Base-by-base conservation (phyloP, 2,329 filamentous ascomycete species). In the Alternaria sp. region DNA sequence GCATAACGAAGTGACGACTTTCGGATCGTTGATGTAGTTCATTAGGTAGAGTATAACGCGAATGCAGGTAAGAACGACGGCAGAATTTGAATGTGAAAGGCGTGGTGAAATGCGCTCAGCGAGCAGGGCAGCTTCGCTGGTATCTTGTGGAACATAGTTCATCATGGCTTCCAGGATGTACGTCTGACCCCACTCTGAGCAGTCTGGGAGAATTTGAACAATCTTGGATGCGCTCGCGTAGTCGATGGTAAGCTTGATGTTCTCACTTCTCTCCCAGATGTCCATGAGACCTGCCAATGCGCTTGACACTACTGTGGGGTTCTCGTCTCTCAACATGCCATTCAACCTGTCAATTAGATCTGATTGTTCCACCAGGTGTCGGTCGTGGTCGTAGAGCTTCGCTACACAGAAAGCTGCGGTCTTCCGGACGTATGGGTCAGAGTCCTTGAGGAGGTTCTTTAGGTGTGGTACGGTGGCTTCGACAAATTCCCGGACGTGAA, bases 111-210 rank as follows among this genome's bases (percentile, higher is more conserved):
- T 96, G 63, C 95, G 89, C 79, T 99, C 95, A 11, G 95, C 95
- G 41, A 99, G 85, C 16, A 99, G 85, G 7, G 93, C 86, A 5
- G 95, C 94, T 80, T 99, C 95, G 38, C 89, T 87, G 0, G 90
- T 90, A 72, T 98, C 94, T 79, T 97, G 93, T 6, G 95, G 95
- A 14, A 98, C 92, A 76, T 98, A 99, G 22, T 94, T 95, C 92
- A 98, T 98, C 72, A 99, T 85, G 20, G 95, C 94, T 81, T 99
- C 95, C 9, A 99, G 86, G 57, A 99, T 98, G 78, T 99, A 99
- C 22, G 94, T 97, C 83, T 99, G 95, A 43, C 95, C 94, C 95
- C 95, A 99, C 85, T 99, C 95, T 18, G 95, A 98, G 81, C 95
- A 98, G 78, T 99, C 95, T 2, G 95, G 90, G 25, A 99, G 81